Conservation (phyloP, 2,329 filamentous ascomycete species). For the Monosporascus sp. region DNA sequence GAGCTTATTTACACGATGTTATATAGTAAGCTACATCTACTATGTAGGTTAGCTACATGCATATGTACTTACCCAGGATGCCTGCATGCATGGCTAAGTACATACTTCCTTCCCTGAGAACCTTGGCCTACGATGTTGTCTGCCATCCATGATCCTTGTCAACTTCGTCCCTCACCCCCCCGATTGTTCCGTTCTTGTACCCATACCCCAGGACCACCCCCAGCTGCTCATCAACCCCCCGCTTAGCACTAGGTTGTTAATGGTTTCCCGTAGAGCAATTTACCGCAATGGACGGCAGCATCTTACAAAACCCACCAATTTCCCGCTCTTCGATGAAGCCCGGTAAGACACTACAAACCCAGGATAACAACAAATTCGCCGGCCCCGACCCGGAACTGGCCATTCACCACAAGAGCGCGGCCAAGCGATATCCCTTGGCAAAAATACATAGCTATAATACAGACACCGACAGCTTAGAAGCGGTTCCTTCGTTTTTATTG, state of each 20-base stretch:
- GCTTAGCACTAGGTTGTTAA: slow-evolving; percentile 1
- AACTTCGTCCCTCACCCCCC: background rate
- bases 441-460: background rate
- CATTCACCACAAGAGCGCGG: background rate
- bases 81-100: background rate
- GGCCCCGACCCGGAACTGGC: background rate
- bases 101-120: no score
- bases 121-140: no score
- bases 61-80: background rate
- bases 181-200: background rate
- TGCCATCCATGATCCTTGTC: no score
- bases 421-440: background rate
- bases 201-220: background rate
- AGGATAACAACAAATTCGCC: background rate
- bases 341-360: slow-evolving; percentile 7
- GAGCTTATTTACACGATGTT: background rate
- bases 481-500: background rate
- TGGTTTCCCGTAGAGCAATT: slow-evolving; percentile 17
- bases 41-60: no score
- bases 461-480: background rate
- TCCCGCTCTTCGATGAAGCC: slow-evolving; percentile 11
- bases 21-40: no score
- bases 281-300: slow-evolving; percentile 17
- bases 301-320: slow-evolving; percentile 14
- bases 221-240: background rate